Evolutionary conservation across 2,329 filamentous ascomycete genomes (phyloP).

Genomic region (Fusarium sp.): DNA sequence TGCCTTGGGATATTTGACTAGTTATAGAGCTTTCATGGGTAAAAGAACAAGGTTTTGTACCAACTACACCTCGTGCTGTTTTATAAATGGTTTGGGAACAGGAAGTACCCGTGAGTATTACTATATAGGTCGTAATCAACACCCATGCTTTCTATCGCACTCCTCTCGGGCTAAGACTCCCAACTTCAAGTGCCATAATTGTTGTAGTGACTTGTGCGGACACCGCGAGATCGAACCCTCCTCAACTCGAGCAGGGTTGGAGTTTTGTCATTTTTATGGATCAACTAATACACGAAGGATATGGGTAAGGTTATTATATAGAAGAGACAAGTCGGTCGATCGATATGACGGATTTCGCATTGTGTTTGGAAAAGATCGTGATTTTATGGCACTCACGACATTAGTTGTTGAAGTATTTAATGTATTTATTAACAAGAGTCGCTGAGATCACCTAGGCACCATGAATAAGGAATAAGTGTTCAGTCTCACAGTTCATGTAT

Average conservation of each 20-base stretch:
- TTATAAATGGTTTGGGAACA: not conserved
- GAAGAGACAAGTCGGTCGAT: too few relatives aligned
- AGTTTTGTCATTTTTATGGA: slow-evolving; percentile 7
- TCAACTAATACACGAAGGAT: too few relatives aligned
- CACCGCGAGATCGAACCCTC: slow-evolving; percentile 7
- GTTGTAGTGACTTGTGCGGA: not conserved
- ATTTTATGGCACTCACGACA: too few relatives aligned
- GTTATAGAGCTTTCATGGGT: too few relatives aligned
- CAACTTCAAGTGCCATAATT: not conserved
- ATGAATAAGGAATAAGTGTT: not conserved
- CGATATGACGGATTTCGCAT: too few relatives aligned
- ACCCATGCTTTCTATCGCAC: slow-evolving; percentile 10
- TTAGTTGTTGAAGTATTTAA: not conserved
- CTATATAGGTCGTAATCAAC: not conserved
- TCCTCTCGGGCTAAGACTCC: not conserved
- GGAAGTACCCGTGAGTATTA: not conserved
- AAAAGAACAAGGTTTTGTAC: too few relatives aligned
- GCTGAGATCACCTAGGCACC: not conserved
- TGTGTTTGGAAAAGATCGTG: too few relatives aligned
- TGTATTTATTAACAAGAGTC: not conserved
- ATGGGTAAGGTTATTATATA: too few relatives aligned
- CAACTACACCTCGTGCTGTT: too few relatives aligned
- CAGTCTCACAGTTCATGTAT: not conserved
- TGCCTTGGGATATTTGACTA: too few relatives aligned
- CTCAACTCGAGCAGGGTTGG: not conserved